Conservation (phyloP, 2,329 filamentous ascomycete genomes). For the Huntiella abstrusa region DNA sequence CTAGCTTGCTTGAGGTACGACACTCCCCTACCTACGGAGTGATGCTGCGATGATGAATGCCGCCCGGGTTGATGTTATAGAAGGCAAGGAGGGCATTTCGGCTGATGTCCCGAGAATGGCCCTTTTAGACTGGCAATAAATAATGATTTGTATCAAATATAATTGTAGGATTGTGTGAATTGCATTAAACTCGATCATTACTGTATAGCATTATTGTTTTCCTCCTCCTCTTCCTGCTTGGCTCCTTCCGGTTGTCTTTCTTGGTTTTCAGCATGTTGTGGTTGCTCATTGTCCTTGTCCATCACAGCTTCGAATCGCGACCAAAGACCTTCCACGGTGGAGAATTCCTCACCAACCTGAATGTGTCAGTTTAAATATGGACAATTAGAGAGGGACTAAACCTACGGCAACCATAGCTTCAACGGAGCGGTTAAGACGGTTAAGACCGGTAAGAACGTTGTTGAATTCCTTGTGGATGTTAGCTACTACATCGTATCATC, state of each 20-base stretch:
- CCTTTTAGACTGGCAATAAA: neutral
- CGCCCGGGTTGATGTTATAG: too few species aligned
- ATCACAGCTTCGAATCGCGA: constrained; percentile 94
- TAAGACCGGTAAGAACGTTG: constrained; percentile 85
- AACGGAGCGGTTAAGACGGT: constrained; percentile 78
- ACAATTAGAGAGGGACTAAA: constrained; percentile 7
- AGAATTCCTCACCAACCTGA: constrained; percentile 86
- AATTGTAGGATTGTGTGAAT: neutral
- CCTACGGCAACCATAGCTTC: constrained; percentile 77
- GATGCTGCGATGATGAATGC: too few species aligned
- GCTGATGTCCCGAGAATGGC: too few species aligned
- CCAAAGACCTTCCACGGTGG: constrained; percentile 93
- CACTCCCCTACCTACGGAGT: too few species aligned
- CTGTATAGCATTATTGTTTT: constrained; percentile 4
- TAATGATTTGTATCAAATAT: neutral
- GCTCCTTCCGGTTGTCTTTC: constrained; percentile 7
- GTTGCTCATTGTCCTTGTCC: constrained; percentile 38
- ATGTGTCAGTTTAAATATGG: neutral
- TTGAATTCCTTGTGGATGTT: constrained; percentile 45
- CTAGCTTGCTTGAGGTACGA: too few species aligned
- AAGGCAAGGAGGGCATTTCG: too few species aligned
- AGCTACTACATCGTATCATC: neutral
- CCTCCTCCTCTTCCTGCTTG: constrained; percentile 12
- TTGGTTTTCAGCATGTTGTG: constrained; percentile 10
- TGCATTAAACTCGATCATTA: neutral